These are phyloP conservation scores for Carnegiea gigantea DNA, from an alignment of 179 eudicot species.

Conservation along the genomic window DNA sequence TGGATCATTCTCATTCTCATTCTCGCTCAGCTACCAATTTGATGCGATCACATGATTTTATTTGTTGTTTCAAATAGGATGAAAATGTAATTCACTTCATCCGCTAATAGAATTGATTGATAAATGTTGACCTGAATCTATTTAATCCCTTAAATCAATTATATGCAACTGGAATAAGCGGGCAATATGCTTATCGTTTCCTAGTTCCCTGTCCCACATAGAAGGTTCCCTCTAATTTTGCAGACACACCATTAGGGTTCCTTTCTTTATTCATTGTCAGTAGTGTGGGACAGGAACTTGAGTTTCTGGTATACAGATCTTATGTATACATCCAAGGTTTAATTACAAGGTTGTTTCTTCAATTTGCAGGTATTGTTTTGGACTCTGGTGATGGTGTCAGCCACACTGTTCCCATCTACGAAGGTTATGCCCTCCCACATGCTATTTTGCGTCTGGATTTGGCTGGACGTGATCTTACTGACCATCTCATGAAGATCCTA, in stretches of 20 bases:
- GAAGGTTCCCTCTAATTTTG: too few relatives aligned
- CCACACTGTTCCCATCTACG: conserved; percentile 60
- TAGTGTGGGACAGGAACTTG: too few relatives aligned
- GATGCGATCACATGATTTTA: neutral
- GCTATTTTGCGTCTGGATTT: conserved; percentile 60
- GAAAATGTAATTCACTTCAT: neutral
- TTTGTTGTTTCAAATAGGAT: neutral
- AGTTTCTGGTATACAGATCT: too few relatives aligned
- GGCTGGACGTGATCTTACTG: conserved; percentile 58
- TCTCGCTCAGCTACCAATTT: neutral
- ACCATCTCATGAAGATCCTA: conserved; percentile 53
- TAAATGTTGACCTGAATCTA: too few relatives aligned
- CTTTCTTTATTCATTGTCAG: too few relatives aligned
- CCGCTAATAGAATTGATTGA: too few relatives aligned
- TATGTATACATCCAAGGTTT: too few relatives aligned
- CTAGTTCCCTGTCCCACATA: too few relatives aligned
- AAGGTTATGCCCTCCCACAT: conserved; percentile 60
- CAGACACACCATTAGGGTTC: too few relatives aligned
- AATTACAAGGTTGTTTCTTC: neutral
- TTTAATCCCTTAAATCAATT: too few relatives aligned
- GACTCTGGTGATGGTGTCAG: conserved; percentile 67
- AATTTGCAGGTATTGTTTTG: conserved; percentile 48
- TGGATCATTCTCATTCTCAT: conserved; percentile 5
- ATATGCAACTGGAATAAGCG: too few relatives aligned
- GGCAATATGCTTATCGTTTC: too few relatives aligned